Percentiles rank a stretch among this genome's conserved stretches.
phyloP scores from a whole-genome alignment of 495 filamentous ascomycete genomes.

The Trichoderma asperelloides region DNA sequence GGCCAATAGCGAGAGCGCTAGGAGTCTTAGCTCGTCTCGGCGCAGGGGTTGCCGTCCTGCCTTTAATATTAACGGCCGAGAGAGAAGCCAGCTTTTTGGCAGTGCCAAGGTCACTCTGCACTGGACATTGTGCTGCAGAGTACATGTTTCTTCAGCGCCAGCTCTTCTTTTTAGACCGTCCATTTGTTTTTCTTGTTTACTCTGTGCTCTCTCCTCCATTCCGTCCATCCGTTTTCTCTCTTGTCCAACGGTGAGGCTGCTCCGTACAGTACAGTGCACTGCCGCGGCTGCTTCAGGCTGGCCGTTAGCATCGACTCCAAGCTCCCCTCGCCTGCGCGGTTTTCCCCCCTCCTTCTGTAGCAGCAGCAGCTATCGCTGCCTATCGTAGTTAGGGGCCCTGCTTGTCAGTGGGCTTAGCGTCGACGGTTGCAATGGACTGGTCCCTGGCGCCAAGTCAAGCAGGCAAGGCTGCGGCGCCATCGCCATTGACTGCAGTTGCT shows the following conservation, averaged over 20 bases:
- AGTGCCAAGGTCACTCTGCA: neutral
- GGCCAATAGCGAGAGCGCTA: neutral
- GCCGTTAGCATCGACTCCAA: neutral
- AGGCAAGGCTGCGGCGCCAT: conserved; percentile 4
- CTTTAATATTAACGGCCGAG: conserved; percentile 1
- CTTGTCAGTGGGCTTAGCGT: neutral
- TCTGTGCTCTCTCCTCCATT: neutral
- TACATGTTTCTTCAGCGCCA: neutral
- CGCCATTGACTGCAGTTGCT: neutral
- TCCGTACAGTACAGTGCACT: neutral
- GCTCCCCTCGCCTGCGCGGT: neutral
- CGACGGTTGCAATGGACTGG: neutral
- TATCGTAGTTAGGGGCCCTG: neutral
- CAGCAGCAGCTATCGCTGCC: neutral
- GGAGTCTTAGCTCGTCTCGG: neutral
- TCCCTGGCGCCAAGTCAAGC: neutral
- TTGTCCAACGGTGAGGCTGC: neutral
- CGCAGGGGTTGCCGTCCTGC: neutral
- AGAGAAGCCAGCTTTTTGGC: neutral
- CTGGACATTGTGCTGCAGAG: neutral
- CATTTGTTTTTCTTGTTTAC: neutral
- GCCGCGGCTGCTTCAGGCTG: conserved; percentile 1
- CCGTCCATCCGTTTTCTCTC: neutral
- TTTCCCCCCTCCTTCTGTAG: neutral
- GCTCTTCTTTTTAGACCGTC: neutral